Conservation (phyloP, 1,284 basidiomycete species). For the Stereum hirsutum region DNA sequence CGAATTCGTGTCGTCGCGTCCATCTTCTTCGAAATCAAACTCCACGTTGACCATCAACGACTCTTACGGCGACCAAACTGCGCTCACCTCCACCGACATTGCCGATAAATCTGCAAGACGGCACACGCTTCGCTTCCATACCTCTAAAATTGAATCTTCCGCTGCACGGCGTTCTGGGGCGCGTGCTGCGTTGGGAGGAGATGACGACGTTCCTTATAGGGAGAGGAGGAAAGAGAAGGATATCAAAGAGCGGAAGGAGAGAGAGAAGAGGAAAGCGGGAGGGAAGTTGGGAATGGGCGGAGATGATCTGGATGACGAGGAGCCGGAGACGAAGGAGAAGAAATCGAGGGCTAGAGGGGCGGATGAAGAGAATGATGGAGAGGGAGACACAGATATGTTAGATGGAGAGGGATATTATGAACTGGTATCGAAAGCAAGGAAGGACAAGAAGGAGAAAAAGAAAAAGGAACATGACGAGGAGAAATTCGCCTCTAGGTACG, state of each 20-base stretch:
- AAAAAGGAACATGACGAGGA: slow-evolving; percentile 72
- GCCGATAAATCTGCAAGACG: slow-evolving; percentile 77
- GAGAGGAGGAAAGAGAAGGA: slow-evolving; percentile 58
- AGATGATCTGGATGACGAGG: slow-evolving; percentile 57
- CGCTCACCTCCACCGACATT: slow-evolving; percentile 63
- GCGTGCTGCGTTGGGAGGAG: slow-evolving; percentile 54
- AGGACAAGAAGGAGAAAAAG: slow-evolving; percentile 69
- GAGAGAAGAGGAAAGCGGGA: slow-evolving; percentile 37
- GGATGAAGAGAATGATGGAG: slow-evolving; percentile 22
- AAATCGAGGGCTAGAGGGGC: slow-evolving; percentile 18
- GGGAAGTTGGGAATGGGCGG: slow-evolving; percentile 43
- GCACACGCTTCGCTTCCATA: slow-evolving; percentile 81
- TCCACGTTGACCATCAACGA: slow-evolving; percentile 28
- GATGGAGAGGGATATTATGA: slow-evolving; percentile 77
- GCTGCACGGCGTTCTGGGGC: slow-evolving; percentile 66
- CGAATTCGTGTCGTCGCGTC: slow-evolving; percentile 40
- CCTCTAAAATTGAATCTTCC: slow-evolving; percentile 71
- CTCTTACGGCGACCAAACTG: slow-evolving; percentile 68
- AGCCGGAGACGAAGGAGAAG: slow-evolving; percentile 31
- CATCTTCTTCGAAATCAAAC: slow-evolving; percentile 4
- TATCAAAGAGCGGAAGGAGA: slow-evolving; percentile 38
- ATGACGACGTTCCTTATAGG: slow-evolving; percentile 84
- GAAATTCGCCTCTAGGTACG: slow-evolving; percentile 56
- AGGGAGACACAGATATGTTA: slow-evolving; percentile 28
- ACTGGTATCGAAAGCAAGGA: slow-evolving; percentile 69